Evolutionary conservation across 2,329 filamentous ascomycete genomes (phyloP).

Genomic region (Onygenales sp.): DNA sequence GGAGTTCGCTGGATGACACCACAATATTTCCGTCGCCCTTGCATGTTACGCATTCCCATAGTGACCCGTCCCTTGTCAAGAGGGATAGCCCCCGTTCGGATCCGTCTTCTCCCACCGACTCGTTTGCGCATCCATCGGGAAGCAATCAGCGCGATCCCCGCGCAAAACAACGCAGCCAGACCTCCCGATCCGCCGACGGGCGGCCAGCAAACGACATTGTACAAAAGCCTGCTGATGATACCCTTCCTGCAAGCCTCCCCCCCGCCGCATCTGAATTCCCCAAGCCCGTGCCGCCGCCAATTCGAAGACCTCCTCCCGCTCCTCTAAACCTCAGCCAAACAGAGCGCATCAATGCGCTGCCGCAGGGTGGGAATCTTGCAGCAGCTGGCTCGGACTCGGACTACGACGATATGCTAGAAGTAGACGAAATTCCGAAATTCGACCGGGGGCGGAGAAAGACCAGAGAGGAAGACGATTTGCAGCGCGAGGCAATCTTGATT

Average conservation of each 20-base stretch:
- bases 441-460: slow-evolving; percentile 71
- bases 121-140: background rate
- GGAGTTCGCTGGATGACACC: background rate
- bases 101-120: background rate
- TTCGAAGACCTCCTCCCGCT: slow-evolving; percentile 74
- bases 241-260: background rate
- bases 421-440: slow-evolving; percentile 48
- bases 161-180: background rate
- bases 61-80: background rate
- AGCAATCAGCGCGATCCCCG: background rate
- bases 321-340: slow-evolving; percentile 61
- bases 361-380: slow-evolving; percentile 32
- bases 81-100: background rate
- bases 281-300: slow-evolving; percentile 48
- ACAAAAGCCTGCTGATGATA: background rate
- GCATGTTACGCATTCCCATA: background rate
- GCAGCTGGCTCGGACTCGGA: slow-evolving; percentile 67
- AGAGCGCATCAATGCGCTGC: slow-evolving; percentile 33
- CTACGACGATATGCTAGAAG: slow-evolving; percentile 68
- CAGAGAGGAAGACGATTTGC: slow-evolving; percentile 74
- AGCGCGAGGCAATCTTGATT: slow-evolving; percentile 59
- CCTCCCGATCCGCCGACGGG: background rate
- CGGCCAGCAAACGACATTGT: too few species aligned
- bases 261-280: background rate
- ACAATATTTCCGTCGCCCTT: slow-evolving; percentile 1